Percentiles rank a stretch among this genome's conserved stretches.
phyloP scores from a whole-genome alignment of 2,329 filamentous ascomycete genomes.

The Alternaria postmessia region DNA sequence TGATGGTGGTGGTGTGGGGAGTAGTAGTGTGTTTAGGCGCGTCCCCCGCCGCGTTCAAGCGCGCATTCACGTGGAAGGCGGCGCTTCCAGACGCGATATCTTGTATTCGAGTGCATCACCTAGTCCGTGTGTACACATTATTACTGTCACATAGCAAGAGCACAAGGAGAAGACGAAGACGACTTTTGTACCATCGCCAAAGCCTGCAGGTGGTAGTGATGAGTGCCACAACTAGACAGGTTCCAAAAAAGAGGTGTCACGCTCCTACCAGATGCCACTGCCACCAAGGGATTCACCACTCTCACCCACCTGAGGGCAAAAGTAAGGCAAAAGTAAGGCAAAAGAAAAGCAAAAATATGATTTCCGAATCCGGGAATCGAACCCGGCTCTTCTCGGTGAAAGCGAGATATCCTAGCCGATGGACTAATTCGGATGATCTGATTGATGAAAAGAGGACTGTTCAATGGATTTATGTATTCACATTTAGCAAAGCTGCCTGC shows the following conservation, averaged over 20 bases:
- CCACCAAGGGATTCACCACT: no score
- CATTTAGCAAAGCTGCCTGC: no score
- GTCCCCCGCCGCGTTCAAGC: background rate
- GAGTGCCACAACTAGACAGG: background rate
- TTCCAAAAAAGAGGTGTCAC: background rate
- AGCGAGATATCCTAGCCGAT: slow-evolving; percentile 21
- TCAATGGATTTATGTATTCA: no score
- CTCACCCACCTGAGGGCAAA: background rate
- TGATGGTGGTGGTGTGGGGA: background rate
- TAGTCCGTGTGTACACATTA: background rate
- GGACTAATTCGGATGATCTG: slow-evolving; percentile 9
- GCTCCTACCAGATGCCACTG: no score
- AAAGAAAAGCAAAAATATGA: background rate
- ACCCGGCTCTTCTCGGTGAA: slow-evolving; percentile 20
- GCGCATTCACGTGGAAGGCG: slow-evolving; percentile 8
- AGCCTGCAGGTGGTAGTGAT: background rate
- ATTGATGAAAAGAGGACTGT: slow-evolving; percentile 1
- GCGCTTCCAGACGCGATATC: background rate
- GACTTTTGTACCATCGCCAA: background rate
- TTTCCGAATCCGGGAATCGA: slow-evolving; percentile 4
- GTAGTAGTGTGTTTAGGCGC: background rate
- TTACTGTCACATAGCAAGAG: background rate
- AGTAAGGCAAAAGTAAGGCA: background rate
- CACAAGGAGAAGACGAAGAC: background rate
- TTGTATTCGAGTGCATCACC: background rate